Evolutionary conservation across 2,329 filamentous ascomycete species (phyloP), one percentile per base, ranked within the genome.

Genomic region (Trichoderma citrinoviride): DNA sequence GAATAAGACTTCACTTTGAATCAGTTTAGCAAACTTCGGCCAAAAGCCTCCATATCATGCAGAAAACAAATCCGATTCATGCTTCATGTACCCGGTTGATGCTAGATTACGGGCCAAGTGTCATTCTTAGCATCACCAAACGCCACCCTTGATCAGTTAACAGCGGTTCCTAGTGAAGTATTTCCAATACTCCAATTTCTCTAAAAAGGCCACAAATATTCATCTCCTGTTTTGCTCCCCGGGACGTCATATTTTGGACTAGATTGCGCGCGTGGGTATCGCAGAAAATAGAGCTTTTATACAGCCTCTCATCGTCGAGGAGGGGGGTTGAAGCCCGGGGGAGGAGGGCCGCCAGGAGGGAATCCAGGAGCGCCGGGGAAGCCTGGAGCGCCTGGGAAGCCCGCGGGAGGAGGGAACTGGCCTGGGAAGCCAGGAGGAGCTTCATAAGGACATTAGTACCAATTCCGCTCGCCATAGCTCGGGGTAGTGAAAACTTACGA

Each of bases 261-360:
- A 58, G 61, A 55, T 61, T 61, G 49, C 64, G 21, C 50, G 64
- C 25, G 63, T 61, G 65, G 61, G 65, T 66, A 66, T 66, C 65
- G 19, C 66, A 61, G 49, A 63, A 65, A 60, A 10, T 57, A 56
- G 27, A 49, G 52, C 44, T 15, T 17, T 52, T 47, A 23, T 43
- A 29, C 7, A 63, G 29, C 40, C 14, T 60, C 52, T 62, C 81
- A 87, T 81, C 84, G 80, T 77, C 85, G 82, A 61, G 88, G 87
- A 65, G 90, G 88, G 67, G 87, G 88, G 78, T 92, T 90, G 80
- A 94, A 94, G 68, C 91, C 90, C 66, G 90, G 89, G 56, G 88
- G 85, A 70, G 61, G 61, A 46, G 80, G 79, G 67, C 77, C 76
- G 58, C 74, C 70, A 63, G 81, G 81, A 69, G 81, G 80, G 75